A percentile compares a stretch with the other conserved stretches of the same genome.
Conservation (phyloP, 805 yeast species). For the Ogataea saltuana region DNA sequence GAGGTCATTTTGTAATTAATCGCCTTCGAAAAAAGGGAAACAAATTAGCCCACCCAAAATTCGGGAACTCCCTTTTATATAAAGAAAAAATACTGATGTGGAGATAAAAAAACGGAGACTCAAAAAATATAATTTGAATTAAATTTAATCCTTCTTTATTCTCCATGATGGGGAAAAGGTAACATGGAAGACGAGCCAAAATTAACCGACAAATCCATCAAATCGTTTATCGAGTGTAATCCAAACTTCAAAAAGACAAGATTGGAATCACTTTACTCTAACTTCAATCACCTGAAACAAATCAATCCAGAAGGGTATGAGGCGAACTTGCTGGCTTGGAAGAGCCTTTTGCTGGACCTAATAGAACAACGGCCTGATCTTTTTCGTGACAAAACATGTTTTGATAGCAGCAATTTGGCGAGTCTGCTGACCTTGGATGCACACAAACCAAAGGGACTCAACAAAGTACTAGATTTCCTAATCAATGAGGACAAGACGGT, state of each 20-base stretch:
- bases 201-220: no score
- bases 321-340: constrained; percentile 53
- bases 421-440: constrained; percentile 16
- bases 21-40: background rate
- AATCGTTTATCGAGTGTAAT: constrained; percentile 13
- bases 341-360: constrained; percentile 35
- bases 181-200: no score
- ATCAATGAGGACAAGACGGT: constrained; percentile 24
- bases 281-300: constrained; percentile 44
- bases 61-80: no score
- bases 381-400: constrained; percentile 30
- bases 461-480: constrained; percentile 28
- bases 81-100: background rate
- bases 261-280: constrained; percentile 48
- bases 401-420: constrained; percentile 23
- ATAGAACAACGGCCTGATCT: constrained; percentile 21
- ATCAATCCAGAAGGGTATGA: constrained; percentile 49
- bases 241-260: constrained; percentile 42
- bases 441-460: constrained; percentile 28
- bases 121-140: no score
- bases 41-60: no score
- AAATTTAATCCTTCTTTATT: no score
- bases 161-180: no score
- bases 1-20: constrained; percentile 7
- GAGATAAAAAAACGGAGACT: background rate